A percentile compares a stretch with the other conserved stretches of the same genome.
These are phyloP conservation scores for Penicillium verrucosum DNA, from an alignment of 2,329 filamentous ascomycete species.

Conservation along the genomic window DNA sequence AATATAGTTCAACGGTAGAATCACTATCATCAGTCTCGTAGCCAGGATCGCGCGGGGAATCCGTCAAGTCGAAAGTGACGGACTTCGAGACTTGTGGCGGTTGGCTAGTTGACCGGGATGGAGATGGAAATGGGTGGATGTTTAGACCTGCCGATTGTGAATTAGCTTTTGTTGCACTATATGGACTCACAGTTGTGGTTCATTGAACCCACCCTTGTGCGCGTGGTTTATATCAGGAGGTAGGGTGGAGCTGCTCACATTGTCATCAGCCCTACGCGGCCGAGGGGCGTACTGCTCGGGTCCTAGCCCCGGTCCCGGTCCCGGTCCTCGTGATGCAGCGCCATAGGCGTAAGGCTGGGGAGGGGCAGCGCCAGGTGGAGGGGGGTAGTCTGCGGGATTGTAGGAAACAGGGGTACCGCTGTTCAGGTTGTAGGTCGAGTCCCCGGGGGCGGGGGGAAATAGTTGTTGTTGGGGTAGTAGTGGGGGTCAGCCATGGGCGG, in stretches of 20 bases:
- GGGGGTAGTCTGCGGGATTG: slow-evolving; percentile 42
- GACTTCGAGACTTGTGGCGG: slow-evolving; percentile 29
- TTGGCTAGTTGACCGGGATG: slow-evolving; percentile 23
- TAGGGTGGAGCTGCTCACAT: slow-evolving; percentile 45
- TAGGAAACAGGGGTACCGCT: slow-evolving; percentile 30
- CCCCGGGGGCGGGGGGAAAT: slow-evolving; percentile 45
- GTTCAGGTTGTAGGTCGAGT: slow-evolving; percentile 24
- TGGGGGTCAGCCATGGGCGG: slow-evolving; percentile 26
- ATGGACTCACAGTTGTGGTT: slow-evolving; percentile 8
- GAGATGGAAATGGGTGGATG: slow-evolving; percentile 13
- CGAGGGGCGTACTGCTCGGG: slow-evolving; percentile 40
- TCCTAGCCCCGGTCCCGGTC: slow-evolving; percentile 20
- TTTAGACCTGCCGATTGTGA: slow-evolving; percentile 10
- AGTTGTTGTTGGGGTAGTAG: slow-evolving; percentile 42
- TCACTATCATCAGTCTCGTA: slow-evolving; percentile 47
- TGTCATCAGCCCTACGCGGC: slow-evolving; percentile 46
- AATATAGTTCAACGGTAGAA: slow-evolving; percentile 29
- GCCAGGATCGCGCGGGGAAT: slow-evolving; percentile 25
- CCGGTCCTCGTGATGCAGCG: slow-evolving; percentile 15
- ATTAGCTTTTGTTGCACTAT: slow-evolving; percentile 7
- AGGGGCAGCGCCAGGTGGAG: slow-evolving; percentile 39
- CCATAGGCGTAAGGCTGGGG: slow-evolving; percentile 41
- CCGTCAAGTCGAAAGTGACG: slow-evolving; percentile 32
- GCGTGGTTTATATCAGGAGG: slow-evolving; percentile 36
- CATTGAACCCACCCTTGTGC: slow-evolving; percentile 44